These are phyloP conservation scores for Lachnellula suecica DNA, from an alignment of 2,329 filamentous ascomycete genomes.

Conservation along the genomic window DNA sequence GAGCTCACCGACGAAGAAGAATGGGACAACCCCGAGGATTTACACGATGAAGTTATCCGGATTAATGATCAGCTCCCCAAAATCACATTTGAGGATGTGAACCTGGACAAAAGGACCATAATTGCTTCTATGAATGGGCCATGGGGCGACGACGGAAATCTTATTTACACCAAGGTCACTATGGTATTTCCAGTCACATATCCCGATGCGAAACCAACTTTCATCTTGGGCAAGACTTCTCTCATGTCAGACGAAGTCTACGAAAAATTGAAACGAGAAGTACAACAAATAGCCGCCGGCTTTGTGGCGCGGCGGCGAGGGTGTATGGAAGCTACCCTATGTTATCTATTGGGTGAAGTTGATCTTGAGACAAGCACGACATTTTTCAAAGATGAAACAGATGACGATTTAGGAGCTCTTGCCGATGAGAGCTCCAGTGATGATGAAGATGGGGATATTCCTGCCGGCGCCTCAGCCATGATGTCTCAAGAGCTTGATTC, in stretches of 20 bases:
- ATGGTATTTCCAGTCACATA: slow-evolving; percentile 60
- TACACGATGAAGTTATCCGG: slow-evolving; percentile 64
- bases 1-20: slow-evolving; percentile 39
- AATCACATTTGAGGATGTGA: slow-evolving; percentile 62
- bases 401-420: slow-evolving; percentile 54
- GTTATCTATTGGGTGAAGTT: slow-evolving; percentile 62
- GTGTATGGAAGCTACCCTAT: slow-evolving; percentile 60
- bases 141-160: slow-evolving; percentile 56
- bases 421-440: slow-evolving; percentile 82
- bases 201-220: slow-evolving; percentile 57
- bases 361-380: slow-evolving; percentile 60
- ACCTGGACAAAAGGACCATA: slow-evolving; percentile 59
- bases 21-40: slow-evolving; percentile 58
- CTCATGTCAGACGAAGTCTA: slow-evolving; percentile 59
- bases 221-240: slow-evolving; percentile 59
- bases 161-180: slow-evolving; percentile 61
- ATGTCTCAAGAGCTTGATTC: slow-evolving; percentile 62
- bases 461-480: slow-evolving; percentile 41
- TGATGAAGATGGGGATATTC: slow-evolving; percentile 61
- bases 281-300: slow-evolving; percentile 54
- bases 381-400: slow-evolving; percentile 61
- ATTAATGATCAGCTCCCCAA: slow-evolving; percentile 62
- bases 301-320: slow-evolving; percentile 59
- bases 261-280: slow-evolving; percentile 51
- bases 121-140: slow-evolving; percentile 64